Conservation (phyloP, 164 flowering plant species). For the Magnolia changhungtana region DNA sequence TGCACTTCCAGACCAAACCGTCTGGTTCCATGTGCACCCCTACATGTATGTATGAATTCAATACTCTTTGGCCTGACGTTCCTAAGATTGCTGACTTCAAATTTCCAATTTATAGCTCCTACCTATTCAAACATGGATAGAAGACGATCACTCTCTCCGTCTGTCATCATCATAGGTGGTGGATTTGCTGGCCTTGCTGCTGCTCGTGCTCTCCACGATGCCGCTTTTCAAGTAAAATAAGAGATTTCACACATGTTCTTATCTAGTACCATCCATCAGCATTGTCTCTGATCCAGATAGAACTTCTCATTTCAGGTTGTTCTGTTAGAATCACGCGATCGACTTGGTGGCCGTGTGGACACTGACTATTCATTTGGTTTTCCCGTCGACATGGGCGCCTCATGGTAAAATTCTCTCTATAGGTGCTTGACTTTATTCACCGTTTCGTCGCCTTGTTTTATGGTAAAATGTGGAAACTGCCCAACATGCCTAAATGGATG, state of each 20-base stretch:
- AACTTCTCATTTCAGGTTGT: constrained; percentile 44
- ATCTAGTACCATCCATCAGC: not conserved
- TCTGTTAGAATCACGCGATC: constrained; percentile 75
- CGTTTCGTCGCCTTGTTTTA: not conserved
- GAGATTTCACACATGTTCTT: not conserved
- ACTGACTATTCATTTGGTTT: constrained; percentile 88
- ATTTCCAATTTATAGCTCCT: constrained; percentile 31
- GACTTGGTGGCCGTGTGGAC: constrained; percentile 81
- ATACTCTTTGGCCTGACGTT: too few relatives aligned
- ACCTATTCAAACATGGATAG: constrained; percentile 38
- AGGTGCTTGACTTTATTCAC: not conserved
- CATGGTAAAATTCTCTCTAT: constrained; percentile 47
- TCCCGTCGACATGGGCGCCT: constrained; percentile 92
- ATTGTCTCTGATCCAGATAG: not conserved
- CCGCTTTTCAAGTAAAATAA: constrained; percentile 68
- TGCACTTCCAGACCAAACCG: too few relatives aligned
- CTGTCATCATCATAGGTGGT: constrained; percentile 81
- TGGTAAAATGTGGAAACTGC: not conserved
- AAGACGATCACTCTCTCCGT: constrained; percentile 46
- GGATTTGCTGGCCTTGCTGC: constrained; percentile 88
- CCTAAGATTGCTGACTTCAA: not conserved
- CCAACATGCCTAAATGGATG: not conserved
- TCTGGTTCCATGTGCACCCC: too few relatives aligned
- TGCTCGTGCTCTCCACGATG: constrained; percentile 86
- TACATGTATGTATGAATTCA: too few relatives aligned